These are phyloP conservation scores for Globisporangium irregulare DNA, from an alignment of 352 stramenopile genomes.

Conservation along the genomic window DNA sequence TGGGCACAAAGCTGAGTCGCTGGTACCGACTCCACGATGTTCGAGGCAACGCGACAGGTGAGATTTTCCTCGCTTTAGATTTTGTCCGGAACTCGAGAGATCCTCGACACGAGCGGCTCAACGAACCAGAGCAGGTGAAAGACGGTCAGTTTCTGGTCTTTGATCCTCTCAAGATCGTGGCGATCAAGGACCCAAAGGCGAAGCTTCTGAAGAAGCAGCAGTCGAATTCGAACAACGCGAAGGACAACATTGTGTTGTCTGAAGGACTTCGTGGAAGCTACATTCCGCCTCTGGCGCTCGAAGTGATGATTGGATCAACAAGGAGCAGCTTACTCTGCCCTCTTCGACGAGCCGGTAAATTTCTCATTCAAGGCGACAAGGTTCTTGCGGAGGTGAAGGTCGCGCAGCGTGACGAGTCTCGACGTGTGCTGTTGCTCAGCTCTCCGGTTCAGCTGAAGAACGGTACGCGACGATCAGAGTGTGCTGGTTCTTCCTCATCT, in stretches of 20 bases:
- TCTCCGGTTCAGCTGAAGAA: slow-evolving; percentile 90
- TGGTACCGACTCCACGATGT: slow-evolving; percentile 84
- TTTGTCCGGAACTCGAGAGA: slow-evolving; percentile 57
- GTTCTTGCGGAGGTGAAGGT: slow-evolving; percentile 88
- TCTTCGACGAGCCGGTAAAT: slow-evolving; percentile 80
- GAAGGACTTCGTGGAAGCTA: slow-evolving; percentile 78
- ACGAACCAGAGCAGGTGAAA: slow-evolving; percentile 72
- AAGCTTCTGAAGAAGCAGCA: slow-evolving; percentile 22
- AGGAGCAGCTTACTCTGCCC: slow-evolving; percentile 80
- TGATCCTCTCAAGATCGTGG: slow-evolving; percentile 82
- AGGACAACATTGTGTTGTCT: slow-evolving; percentile 69
- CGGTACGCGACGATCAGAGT: slow-evolving; percentile 30
- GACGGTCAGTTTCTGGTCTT: slow-evolving; percentile 85
- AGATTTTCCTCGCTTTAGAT: slow-evolving; percentile 81
- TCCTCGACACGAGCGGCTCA: slow-evolving; percentile 28
- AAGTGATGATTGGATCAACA: slow-evolving; percentile 73
- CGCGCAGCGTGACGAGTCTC: slow-evolving; percentile 80
- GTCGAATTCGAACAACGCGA: slow-evolving; percentile 18
- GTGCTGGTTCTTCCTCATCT: background rate
- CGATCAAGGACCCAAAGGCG: slow-evolving; percentile 41
- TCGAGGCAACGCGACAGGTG: slow-evolving; percentile 73
- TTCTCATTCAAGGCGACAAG: slow-evolving; percentile 84
- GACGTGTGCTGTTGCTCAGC: slow-evolving; percentile 76
- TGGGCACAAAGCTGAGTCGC: slow-evolving; percentile 66
- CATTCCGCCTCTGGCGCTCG: slow-evolving; percentile 78